Percentiles rank a stretch among this genome's conserved stretches.
These are phyloP conservation scores for Thyridium curvatum DNA, from an alignment of 2,329 filamentous ascomycete species.

Conservation along the genomic window DNA sequence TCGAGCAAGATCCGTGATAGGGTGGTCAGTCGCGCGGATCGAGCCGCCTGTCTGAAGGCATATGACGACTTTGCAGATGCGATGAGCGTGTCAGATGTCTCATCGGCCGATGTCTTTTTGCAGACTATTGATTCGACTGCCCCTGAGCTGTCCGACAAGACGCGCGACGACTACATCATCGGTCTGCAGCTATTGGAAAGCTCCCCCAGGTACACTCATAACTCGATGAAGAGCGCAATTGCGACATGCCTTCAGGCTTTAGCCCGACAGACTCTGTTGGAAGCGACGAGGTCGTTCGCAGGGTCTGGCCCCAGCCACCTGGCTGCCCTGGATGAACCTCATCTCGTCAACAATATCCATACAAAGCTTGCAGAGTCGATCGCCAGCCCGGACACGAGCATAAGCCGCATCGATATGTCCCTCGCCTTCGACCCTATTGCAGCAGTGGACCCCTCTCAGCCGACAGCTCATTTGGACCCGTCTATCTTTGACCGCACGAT, in stretches of 20 bases:
- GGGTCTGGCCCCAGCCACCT: background rate
- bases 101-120: slow-evolving; percentile 26
- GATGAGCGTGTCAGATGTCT: slow-evolving; percentile 62
- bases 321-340: slow-evolving; percentile 21
- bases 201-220: slow-evolving; percentile 23
- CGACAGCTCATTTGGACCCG: slow-evolving; percentile 45
- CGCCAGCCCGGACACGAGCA: slow-evolving; percentile 11
- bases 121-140: slow-evolving; percentile 52
- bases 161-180: slow-evolving; percentile 43
- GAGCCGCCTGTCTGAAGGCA: slow-evolving; percentile 28
- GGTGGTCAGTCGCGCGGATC: no score
- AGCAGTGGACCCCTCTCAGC: slow-evolving; percentile 29
- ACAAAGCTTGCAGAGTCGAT: slow-evolving; percentile 21
- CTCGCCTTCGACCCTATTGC: slow-evolving; percentile 57
- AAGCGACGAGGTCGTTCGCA: slow-evolving; percentile 3
- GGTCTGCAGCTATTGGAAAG: slow-evolving; percentile 43
- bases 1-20: no score
- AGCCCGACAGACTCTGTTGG: slow-evolving; percentile 19
- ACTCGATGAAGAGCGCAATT: slow-evolving; percentile 21
- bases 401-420: slow-evolving; percentile 47
- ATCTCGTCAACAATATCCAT: slow-evolving; percentile 29
- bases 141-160: slow-evolving; percentile 44
- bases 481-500: slow-evolving; percentile 74
- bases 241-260: slow-evolving; percentile 24
- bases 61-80: slow-evolving; percentile 50